phyloP scores from a whole-genome alignment of 768 basidiomycete genomes.

The Boletus bicolor region DNA sequence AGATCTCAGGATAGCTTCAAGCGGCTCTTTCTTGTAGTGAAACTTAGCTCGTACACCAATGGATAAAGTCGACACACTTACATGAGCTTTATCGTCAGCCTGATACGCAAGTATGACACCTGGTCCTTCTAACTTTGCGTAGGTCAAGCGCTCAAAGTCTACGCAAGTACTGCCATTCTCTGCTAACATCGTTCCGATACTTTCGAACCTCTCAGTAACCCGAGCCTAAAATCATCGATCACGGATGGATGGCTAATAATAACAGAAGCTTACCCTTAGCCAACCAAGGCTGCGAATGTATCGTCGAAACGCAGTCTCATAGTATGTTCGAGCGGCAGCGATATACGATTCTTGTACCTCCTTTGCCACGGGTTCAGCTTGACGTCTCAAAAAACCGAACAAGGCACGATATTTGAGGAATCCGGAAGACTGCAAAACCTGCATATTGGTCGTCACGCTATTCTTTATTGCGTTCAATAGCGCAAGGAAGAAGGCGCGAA shows the following conservation, averaged over 20 bases:
- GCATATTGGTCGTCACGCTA: constrained; percentile 89
- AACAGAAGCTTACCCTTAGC: constrained; percentile 56
- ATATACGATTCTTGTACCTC: constrained; percentile 89
- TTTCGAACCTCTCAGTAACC: constrained; percentile 64
- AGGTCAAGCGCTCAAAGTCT: constrained; percentile 56
- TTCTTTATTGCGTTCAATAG: constrained; percentile 78
- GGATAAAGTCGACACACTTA: constrained; percentile 41
- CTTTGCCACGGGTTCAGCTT: constrained; percentile 74
- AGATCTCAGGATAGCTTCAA: constrained; percentile 84
- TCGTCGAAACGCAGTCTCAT: constrained; percentile 91
- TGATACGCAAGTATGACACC: constrained; percentile 79
- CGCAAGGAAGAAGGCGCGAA: constrained; percentile 81
- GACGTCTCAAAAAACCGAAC: constrained; percentile 81
- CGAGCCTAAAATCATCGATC: constrained; percentile 47
- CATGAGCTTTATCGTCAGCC: constrained; percentile 86
- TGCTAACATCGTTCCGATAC: constrained; percentile 48
- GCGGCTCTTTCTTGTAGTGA: constrained; percentile 62
- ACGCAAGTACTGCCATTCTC: constrained; percentile 39
- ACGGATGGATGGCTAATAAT: background rate
- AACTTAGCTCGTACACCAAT: constrained; percentile 10
- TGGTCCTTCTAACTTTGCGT: constrained; percentile 77
- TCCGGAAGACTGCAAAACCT: constrained; percentile 84
- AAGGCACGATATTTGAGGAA: constrained; percentile 80
- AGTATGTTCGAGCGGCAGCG: constrained; percentile 81
- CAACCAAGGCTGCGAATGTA: constrained; percentile 80